Percentiles rank a stretch among this genome's conserved stretches.
These are phyloP conservation scores for Haplosporangium gracile DNA, from an alignment of 192 early-diverging fungal genomes.

Conservation along the genomic window DNA sequence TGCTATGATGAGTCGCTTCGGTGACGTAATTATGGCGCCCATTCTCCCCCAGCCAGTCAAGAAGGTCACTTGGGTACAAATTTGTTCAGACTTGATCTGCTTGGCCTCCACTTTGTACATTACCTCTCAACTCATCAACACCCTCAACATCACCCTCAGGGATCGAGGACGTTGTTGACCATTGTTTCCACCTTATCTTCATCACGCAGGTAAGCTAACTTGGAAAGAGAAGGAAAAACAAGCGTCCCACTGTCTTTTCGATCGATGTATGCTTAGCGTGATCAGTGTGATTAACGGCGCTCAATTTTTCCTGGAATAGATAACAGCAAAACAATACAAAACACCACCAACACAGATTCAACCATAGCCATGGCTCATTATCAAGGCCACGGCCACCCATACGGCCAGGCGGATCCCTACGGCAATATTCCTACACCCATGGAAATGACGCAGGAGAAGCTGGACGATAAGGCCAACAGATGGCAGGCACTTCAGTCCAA, in stretches of 20 bases:
- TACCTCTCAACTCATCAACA: background rate
- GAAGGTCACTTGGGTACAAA: no score
- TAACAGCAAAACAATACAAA: constrained; percentile 10
- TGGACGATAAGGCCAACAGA: constrained; percentile 87
- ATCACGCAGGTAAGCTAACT: background rate
- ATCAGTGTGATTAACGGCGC: background rate
- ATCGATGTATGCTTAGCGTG: background rate
- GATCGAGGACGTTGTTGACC: constrained; percentile 9
- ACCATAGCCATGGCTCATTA: constrained; percentile 46
- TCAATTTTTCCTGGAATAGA: background rate
- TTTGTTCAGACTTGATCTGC: background rate
- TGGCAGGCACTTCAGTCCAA: constrained; percentile 94
- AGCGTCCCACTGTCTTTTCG: background rate
- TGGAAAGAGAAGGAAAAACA: background rate
- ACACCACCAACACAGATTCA: constrained; percentile 15
- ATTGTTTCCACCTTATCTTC: constrained; percentile 11
- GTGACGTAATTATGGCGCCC: no score
- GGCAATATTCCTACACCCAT: constrained; percentile 43
- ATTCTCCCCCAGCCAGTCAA: no score
- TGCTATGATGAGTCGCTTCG: no score
- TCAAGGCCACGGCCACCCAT: constrained; percentile 34
- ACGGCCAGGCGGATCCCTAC: constrained; percentile 39
- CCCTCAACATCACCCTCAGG: constrained; percentile 4
- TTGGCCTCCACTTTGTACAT: constrained; percentile 7
- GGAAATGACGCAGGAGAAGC: constrained; percentile 64